Conservation (phyloP, 2,329 filamentous ascomycete species). For the Cryphonectria naterciae region DNA sequence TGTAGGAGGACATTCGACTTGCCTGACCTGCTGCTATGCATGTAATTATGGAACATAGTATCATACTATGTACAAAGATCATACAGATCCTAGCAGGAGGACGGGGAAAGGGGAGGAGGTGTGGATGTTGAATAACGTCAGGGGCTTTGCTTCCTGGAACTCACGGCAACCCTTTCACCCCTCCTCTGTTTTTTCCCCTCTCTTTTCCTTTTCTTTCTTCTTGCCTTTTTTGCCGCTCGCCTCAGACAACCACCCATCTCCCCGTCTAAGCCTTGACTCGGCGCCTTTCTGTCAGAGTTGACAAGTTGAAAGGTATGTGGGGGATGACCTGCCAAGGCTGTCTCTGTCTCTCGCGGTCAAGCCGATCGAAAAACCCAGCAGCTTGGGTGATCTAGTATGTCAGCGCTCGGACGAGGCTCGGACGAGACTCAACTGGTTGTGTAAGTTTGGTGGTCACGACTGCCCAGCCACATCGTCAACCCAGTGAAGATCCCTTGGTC, state of each 20-base stretch:
- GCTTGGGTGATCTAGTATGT: background rate
- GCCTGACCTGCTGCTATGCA: background rate
- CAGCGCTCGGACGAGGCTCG: background rate
- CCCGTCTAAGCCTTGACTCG: background rate
- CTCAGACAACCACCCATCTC: background rate
- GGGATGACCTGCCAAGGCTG: background rate
- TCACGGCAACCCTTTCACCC: background rate
- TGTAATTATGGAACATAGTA: background rate
- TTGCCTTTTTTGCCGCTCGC: background rate
- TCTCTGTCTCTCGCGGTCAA: background rate
- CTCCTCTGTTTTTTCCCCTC: background rate
- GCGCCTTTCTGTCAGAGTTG: background rate
- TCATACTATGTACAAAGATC: background rate
- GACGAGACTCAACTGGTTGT: background rate
- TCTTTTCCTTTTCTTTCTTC: background rate
- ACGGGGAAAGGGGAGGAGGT: too few species aligned
- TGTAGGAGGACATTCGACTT: background rate
- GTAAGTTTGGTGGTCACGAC: background rate
- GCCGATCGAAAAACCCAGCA: background rate
- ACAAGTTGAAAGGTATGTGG: background rate
- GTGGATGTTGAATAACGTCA: slow-evolving; percentile 1
- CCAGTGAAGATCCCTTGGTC: background rate
- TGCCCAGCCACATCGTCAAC: slow-evolving; percentile 6
- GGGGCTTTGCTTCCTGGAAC: background rate
- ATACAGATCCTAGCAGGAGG: background rate